A percentile compares a stretch with the other conserved stretches of the same genome.
Conservation (phyloP, 2,329 filamentous ascomycete species). For the Microdochium paspali region DNA sequence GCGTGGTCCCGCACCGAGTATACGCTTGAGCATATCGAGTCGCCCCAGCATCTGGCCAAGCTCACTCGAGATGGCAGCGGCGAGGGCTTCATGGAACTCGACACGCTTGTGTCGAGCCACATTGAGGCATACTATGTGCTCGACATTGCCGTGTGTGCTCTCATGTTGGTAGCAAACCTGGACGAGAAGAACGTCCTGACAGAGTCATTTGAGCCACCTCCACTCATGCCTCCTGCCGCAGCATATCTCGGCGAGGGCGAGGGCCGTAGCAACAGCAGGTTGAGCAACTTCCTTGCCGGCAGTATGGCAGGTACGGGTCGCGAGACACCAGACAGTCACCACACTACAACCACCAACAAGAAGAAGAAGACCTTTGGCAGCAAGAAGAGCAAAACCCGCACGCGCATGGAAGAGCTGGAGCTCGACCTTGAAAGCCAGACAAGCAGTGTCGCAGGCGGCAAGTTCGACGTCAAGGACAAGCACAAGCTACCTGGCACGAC, state of each 20-base stretch:
- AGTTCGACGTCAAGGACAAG: slow-evolving; percentile 26
- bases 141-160: slow-evolving; percentile 51
- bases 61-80: slow-evolving; percentile 52
- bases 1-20: slow-evolving; percentile 55
- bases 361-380: slow-evolving; percentile 14
- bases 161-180: slow-evolving; percentile 47
- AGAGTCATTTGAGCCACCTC: slow-evolving; percentile 52
- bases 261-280: slow-evolving; percentile 18
- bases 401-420: slow-evolving; percentile 47
- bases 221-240: slow-evolving; percentile 20
- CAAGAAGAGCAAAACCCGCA: slow-evolving; percentile 20
- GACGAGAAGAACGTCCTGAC: slow-evolving; percentile 42
- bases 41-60: slow-evolving; percentile 49
- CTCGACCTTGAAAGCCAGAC: slow-evolving; percentile 55
- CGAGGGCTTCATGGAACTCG: slow-evolving; percentile 50
- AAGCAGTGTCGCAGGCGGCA: slow-evolving; percentile 33
- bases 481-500: slow-evolving; percentile 40
- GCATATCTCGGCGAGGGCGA: slow-evolving; percentile 12
- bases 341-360: too few species aligned
- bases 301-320: slow-evolving; percentile 10
- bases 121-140: slow-evolving; percentile 53
- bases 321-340: slow-evolving; percentile 3
- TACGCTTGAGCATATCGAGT: slow-evolving; percentile 55
- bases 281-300: slow-evolving; percentile 14
- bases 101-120: slow-evolving; percentile 48